Evolutionary conservation across 2,329 filamentous ascomycete species (phyloP).

Genomic region (Aspergillus pseudonomiae): DNA sequence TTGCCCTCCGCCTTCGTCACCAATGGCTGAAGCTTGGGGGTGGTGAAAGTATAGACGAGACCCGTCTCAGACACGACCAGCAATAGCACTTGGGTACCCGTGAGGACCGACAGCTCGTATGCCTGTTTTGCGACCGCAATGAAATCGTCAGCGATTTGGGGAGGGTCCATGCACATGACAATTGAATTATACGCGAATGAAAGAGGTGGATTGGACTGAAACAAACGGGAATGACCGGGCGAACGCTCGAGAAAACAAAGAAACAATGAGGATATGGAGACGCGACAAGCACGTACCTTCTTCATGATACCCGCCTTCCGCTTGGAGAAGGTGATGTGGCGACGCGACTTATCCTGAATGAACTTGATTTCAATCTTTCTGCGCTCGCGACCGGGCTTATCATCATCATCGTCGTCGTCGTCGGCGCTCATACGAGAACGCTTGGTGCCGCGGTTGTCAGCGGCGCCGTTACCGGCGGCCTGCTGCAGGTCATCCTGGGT

Average conservation of each 20-base stretch:
- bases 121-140: constrained; percentile 61
- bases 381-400: constrained; percentile 95
- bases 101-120: constrained; percentile 95
- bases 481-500: constrained; percentile 71
- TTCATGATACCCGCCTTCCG: constrained; percentile 99
- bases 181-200: not conserved
- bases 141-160: constrained; percentile 18
- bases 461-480: constrained; percentile 67
- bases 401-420: constrained; percentile 96
- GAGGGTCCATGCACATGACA: constrained; percentile 2
- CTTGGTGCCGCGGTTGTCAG: constrained; percentile 83
- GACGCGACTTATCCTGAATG: constrained; percentile 98
- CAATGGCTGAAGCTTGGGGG: constrained; percentile 94
- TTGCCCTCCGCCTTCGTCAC: constrained; percentile 99
- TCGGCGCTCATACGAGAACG: constrained; percentile 80
- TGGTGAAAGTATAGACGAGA: constrained; percentile 97
- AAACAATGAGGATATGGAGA: constrained; percentile 14
- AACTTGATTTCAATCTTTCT: constrained; percentile 99
- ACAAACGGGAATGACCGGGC: not conserved
- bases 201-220: not conserved
- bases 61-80: constrained; percentile 97
- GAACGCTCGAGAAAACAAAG: constrained; percentile 7
- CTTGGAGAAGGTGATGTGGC: constrained; percentile 99
- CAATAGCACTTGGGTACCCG: constrained; percentile 93
- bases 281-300: constrained; percentile 69